These are phyloP conservation scores for Beauveria pseudobassiana DNA, from an alignment of 2,329 filamentous ascomycete genomes.

Conservation along the genomic window DNA sequence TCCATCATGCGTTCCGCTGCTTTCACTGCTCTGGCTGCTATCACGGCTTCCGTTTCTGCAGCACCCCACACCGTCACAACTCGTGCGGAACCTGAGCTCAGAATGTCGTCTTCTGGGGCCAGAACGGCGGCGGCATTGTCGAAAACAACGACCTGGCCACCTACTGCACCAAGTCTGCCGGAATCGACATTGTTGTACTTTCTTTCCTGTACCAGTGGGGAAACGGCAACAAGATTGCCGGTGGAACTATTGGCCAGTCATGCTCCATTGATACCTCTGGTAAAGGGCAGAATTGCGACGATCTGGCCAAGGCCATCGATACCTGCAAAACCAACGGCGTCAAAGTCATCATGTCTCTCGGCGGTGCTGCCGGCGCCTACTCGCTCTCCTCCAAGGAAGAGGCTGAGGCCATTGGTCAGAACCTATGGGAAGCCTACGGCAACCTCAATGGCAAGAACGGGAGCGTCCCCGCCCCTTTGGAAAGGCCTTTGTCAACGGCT, in stretches of 20 bases:
- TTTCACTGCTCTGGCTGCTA: neutral
- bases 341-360: constrained; percentile 15
- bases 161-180: constrained; percentile 29
- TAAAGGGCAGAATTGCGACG: constrained; percentile 21
- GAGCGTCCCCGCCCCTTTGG: constrained; percentile 19
- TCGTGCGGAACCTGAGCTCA: constrained; percentile 17
- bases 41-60: constrained; percentile 10
- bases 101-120: constrained; percentile 24
- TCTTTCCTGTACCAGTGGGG: constrained; percentile 33
- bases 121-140: constrained; percentile 19
- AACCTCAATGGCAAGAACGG: constrained; percentile 2
- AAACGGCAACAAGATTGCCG: constrained; percentile 27
- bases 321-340: constrained; percentile 13
- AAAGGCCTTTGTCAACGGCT: constrained; percentile 21
- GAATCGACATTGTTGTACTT: constrained; percentile 34
- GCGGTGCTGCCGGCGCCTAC: constrained; percentile 13
- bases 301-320: constrained; percentile 9
- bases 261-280: constrained; percentile 26
- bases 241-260: constrained; percentile 32
- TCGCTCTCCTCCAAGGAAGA: constrained; percentile 9
- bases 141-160: constrained; percentile 28
- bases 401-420: constrained; percentile 13
- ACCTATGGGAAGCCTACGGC: constrained; percentile 15
- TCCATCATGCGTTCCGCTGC: neutral
- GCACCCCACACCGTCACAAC: neutral